Evolutionary conservation across 805 yeast genomes (phyloP).

Genomic region (Pichia cabralensis): DNA sequence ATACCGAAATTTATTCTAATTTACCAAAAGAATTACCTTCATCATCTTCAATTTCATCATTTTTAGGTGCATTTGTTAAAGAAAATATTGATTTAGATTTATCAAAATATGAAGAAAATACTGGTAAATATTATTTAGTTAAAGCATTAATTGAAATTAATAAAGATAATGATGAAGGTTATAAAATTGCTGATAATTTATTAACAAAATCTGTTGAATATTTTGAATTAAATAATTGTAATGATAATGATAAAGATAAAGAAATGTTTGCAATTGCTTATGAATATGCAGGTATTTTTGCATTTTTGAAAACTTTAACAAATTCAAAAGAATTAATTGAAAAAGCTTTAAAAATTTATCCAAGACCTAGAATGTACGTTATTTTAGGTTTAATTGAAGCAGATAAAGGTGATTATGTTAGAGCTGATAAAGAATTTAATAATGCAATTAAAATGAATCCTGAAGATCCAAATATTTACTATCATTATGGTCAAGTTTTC

Average conservation of each 20-base stretch:
- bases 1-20: slow-evolving; percentile 47
- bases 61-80: slow-evolving; percentile 74
- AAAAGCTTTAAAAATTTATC: slow-evolving; percentile 52
- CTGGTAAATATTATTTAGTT: slow-evolving; percentile 55
- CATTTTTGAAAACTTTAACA: slow-evolving; percentile 64
- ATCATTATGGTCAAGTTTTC: slow-evolving; percentile 89
- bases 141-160: slow-evolving; percentile 48
- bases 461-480: slow-evolving; percentile 70
- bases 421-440: slow-evolving; percentile 57
- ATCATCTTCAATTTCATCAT: slow-evolving; percentile 72
- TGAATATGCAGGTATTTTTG: slow-evolving; percentile 77
- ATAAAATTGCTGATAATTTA: slow-evolving; percentile 49
- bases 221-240: slow-evolving; percentile 13
- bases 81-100: slow-evolving; percentile 38
- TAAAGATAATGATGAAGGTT: slow-evolving; percentile 44
- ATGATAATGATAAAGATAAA: slow-evolving; percentile 20
- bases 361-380: slow-evolving; percentile 76
- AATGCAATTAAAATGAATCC: slow-evolving; percentile 63
- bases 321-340: slow-evolving; percentile 56
- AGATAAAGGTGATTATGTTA: slow-evolving; percentile 58
- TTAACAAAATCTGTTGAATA: slow-evolving; percentile 49
- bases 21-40: slow-evolving; percentile 60
- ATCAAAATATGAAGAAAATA: slow-evolving; percentile 39
- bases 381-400: slow-evolving; percentile 76
- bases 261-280: slow-evolving; percentile 57